These are phyloP conservation scores for Corniculantispora saksenae DNA, from an alignment of 2,329 filamentous ascomycete genomes.

Conservation along the genomic window DNA sequence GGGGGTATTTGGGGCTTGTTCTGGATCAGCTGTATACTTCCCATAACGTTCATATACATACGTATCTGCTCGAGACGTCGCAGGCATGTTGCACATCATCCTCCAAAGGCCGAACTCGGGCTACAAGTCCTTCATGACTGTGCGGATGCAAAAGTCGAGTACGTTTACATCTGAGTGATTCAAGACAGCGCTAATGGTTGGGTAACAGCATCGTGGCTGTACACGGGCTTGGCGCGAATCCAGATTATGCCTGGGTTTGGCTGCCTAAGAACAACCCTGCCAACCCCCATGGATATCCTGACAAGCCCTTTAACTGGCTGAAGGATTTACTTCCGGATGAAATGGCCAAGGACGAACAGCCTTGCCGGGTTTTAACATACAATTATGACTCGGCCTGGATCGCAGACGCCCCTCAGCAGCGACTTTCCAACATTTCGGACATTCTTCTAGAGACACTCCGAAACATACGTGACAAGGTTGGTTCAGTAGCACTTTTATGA, in stretches of 20 bases:
- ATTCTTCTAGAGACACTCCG: constrained; percentile 4
- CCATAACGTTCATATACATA: too few relatives aligned
- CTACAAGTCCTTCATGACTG: too few relatives aligned
- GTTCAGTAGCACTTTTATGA: too few relatives aligned
- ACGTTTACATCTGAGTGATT: too few relatives aligned
- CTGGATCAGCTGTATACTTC: too few relatives aligned
- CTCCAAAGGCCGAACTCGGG: too few relatives aligned
- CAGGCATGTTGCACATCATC: too few relatives aligned
- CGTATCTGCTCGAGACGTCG: too few relatives aligned
- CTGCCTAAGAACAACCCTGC: constrained; percentile 20
- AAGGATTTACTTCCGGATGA: constrained; percentile 13
- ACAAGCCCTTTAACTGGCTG: constrained; percentile 15
- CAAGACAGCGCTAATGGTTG: too few relatives aligned
- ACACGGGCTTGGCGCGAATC: constrained; percentile 20
- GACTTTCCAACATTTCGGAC: constrained; percentile 16
- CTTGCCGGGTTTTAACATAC: constrained; percentile 16
- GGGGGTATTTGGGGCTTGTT: too few relatives aligned
- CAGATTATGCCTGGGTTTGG: constrained; percentile 21
- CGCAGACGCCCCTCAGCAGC: constrained; percentile 10
- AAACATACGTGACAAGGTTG: neutral
- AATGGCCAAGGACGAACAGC: constrained; percentile 1
- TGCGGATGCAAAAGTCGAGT: too few relatives aligned
- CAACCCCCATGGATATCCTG: constrained; percentile 12
- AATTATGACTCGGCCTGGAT: constrained; percentile 17
- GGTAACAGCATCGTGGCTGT: constrained; percentile 19